phyloP scores from a whole-genome alignment of 1,284 basidiomycete genomes.

The Clitocybe nebularis region DNA sequence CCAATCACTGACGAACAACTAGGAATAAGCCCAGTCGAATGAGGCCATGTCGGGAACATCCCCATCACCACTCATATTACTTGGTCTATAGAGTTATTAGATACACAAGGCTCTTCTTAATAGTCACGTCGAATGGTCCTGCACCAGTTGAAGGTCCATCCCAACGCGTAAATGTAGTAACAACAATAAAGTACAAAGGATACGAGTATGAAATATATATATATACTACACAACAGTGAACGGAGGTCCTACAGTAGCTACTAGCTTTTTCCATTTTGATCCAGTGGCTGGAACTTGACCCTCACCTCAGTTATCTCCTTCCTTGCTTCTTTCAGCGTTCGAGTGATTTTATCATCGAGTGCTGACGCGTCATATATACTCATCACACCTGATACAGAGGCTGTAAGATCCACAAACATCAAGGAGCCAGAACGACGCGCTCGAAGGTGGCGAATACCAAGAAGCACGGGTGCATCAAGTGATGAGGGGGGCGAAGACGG shows the following conservation, averaged over 20 bases:
- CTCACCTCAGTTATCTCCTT: slow-evolving; percentile 79
- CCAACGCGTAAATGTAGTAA: too few relatives aligned
- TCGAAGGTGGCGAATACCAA: slow-evolving; percentile 64
- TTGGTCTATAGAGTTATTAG: too few relatives aligned
- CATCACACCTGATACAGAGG: slow-evolving; percentile 59
- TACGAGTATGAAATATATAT: slow-evolving; percentile 1
- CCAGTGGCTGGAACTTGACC: slow-evolving; percentile 59
- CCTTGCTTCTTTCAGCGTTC: slow-evolving; percentile 55
- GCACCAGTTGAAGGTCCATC: too few relatives aligned
- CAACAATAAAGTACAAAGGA: too few relatives aligned
- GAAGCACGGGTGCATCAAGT: slow-evolving; percentile 28
- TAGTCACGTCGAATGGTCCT: too few relatives aligned
- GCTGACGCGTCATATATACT: slow-evolving; percentile 55
- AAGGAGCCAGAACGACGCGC: slow-evolving; percentile 76
- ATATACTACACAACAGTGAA: not conserved
- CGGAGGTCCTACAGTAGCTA: not conserved
- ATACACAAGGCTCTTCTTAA: too few relatives aligned
- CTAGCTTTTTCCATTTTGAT: slow-evolving; percentile 6
- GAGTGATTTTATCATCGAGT: slow-evolving; percentile 62
- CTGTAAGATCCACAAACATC: slow-evolving; percentile 73
- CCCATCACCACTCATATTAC: too few relatives aligned
- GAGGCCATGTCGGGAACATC: too few relatives aligned
- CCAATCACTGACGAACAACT: slow-evolving; percentile 22
- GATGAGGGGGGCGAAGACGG: slow-evolving; percentile 17
- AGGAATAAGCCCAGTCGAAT: slow-evolving; percentile 5